These are phyloP conservation scores for Ganoderma lingzhi DNA, from an alignment of 1,284 basidiomycete species.

Conservation along the genomic window DNA sequence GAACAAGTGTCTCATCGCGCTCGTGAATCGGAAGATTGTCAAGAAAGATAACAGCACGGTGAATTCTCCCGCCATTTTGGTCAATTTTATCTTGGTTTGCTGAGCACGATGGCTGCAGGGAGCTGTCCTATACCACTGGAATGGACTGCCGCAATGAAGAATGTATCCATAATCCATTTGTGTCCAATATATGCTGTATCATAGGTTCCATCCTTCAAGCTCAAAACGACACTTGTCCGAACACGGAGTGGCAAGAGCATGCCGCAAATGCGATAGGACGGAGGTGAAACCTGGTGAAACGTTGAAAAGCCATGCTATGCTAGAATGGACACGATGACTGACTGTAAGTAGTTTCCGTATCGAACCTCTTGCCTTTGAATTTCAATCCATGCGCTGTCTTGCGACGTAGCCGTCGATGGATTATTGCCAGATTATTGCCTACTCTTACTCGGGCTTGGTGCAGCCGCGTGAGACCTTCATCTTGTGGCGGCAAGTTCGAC, in stretches of 20 bases:
- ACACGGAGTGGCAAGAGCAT: background rate
- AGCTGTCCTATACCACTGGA: constrained; percentile 57
- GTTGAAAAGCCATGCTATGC: background rate
- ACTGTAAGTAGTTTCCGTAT: background rate
- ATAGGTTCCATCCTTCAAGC: background rate
- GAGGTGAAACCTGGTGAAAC: background rate
- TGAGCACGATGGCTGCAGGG: constrained; percentile 44
- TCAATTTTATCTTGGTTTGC: background rate
- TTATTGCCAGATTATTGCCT: no score
- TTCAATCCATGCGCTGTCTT: background rate
- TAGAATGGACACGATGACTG: background rate
- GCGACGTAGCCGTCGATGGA: background rate
- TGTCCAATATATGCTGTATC: constrained; percentile 15
- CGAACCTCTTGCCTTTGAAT: background rate
- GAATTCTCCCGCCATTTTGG: constrained; percentile 30
- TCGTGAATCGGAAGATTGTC: constrained; percentile 90
- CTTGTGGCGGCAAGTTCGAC: background rate
- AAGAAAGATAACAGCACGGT: constrained; percentile 78
- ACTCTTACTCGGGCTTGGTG: background rate
- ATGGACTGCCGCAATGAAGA: constrained; percentile 44
- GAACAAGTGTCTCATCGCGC: constrained; percentile 92
- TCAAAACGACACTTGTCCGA: background rate
- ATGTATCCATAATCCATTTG: background rate
- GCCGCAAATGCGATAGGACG: background rate
- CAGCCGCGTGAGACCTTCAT: background rate